phyloP scores from a whole-genome alignment of 768 basidiomycete species.

The Boletus huronensis region DNA sequence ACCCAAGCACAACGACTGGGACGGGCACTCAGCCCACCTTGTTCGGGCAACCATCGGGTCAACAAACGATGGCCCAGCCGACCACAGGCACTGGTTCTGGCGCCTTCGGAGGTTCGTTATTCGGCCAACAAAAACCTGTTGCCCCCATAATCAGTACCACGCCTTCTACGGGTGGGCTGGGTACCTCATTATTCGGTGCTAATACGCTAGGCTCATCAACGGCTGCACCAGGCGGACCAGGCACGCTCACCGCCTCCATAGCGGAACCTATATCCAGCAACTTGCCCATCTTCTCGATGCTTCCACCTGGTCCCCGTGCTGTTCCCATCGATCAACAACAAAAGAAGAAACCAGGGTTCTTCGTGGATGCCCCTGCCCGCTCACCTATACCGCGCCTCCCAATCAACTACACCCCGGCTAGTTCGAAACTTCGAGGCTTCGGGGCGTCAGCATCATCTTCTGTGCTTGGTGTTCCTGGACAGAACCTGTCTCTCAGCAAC shows the following conservation, averaged over 20 bases:
- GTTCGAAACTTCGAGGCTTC: constrained; percentile 70
- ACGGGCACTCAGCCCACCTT: constrained; percentile 34
- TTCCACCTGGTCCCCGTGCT: constrained; percentile 66
- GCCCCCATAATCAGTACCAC: constrained; percentile 46
- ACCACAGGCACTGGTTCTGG: constrained; percentile 26
- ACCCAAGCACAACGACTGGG: constrained; percentile 33
- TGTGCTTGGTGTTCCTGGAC: constrained; percentile 29
- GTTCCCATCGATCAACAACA: constrained; percentile 55
- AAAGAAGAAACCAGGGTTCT: constrained; percentile 76
- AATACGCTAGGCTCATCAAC: constrained; percentile 39
- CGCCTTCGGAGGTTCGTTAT: constrained; percentile 44
- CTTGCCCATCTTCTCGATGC: constrained; percentile 70
- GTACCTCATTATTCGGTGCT: constrained; percentile 40
- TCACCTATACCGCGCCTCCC: constrained; percentile 63
- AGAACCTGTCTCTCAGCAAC: constrained; percentile 45
- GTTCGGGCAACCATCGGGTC: constrained; percentile 53
- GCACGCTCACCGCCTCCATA: constrained; percentile 77
- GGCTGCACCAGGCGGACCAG: constrained; percentile 47
- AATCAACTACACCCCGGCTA: constrained; percentile 61
- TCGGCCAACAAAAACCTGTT: constrained; percentile 47
- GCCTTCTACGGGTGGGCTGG: constrained; percentile 37
- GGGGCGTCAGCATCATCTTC: constrained; percentile 40
- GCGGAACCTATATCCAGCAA: constrained; percentile 77
- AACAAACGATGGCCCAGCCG: constrained; percentile 38
- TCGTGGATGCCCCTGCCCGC: constrained; percentile 74